Base-by-base conservation (phyloP, 257 asterid genomes). In the Ocimum tenuiflorum region DNA sequence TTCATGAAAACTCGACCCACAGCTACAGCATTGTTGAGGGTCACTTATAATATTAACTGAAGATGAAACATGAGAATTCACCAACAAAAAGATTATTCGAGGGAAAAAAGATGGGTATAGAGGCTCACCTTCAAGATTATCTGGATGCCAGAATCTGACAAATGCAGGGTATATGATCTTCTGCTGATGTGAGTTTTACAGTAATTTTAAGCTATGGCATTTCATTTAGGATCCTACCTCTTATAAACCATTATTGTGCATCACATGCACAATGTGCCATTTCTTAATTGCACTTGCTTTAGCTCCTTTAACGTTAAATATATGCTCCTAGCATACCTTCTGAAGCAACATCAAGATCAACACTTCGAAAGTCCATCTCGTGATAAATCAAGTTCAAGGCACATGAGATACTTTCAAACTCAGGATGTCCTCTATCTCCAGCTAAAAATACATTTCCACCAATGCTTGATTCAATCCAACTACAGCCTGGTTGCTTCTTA, bases 401-500 rank as follows among this genome's bases (percentile, higher is more conserved):
- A 66, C 51, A n/a, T 10, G 77, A 73, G 8, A 83, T 58, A n/a
- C 69, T 45, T 50, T 46, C 46, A 60, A 80, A 86, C 69, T 81
- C 82, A 0, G 82, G 70, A 55, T 86, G 90, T 1, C 82, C 36
- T 51, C 52, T 66, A 60, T 86, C 94, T 69, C 85, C 90, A 1
- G 94, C 71, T 35, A 86, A 74, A 78, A 86, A 86, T n/a, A 83
- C 78, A 8, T 80, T 75, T 14, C 90, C 85, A 36, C 72, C 78
- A 49, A 46, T 22, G 43, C 77, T 72, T 15, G 71, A 81, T 74
- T 86, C 94, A 9, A 83, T 82, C 94, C 94, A 86, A 75, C 94
- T 86, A 67, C 90, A 83, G 3, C 90, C 90, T 12, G 90, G 94
- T 52, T 83, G 90, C 52, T 86, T 86, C 58, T 86, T 86, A 36